A percentile compares a stretch with the other conserved stretches of the same genome.
Evolutionary conservation across 176 grass and related monocot species (phyloP).

Genomic region (Eremochloa ophiuroides): DNA sequence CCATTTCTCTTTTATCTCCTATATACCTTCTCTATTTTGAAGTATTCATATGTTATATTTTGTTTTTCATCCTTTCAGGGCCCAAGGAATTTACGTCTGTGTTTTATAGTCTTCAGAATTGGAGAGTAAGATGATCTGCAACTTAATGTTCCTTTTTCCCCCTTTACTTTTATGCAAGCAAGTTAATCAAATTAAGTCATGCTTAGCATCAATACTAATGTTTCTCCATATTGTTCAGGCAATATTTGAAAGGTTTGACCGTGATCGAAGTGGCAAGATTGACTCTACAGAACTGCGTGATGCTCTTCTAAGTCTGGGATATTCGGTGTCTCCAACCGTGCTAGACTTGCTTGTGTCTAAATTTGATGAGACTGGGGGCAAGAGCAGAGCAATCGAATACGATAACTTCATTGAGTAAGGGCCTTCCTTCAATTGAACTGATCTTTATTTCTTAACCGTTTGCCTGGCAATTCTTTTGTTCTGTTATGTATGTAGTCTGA

Average conservation of each 20-base stretch:
- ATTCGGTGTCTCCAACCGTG: conserved; percentile 72
- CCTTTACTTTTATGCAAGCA: background rate
- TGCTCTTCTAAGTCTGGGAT: conserved; percentile 83
- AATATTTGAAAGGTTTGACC: conserved; percentile 92
- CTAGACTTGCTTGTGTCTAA: conserved; percentile 88
- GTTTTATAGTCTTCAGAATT: conserved; percentile 96
- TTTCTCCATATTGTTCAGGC: too few relatives aligned
- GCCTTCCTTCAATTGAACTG: too few relatives aligned
- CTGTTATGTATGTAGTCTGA: too few relatives aligned
- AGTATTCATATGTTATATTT: background rate
- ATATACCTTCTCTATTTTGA: too few relatives aligned
- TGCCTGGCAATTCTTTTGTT: too few relatives aligned
- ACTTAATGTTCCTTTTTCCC: background rate
- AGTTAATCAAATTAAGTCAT: conserved; percentile 1
- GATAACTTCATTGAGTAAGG: conserved; percentile 99
- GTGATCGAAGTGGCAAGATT: conserved; percentile 85
- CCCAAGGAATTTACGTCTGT: conserved; percentile 88
- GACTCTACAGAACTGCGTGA: conserved; percentile 76
- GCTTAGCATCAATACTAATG: too few relatives aligned
- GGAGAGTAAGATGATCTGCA: conserved; percentile 60
- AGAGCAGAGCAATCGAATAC: conserved; percentile 76
- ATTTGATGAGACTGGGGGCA: conserved; percentile 94
- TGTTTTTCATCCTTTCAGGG: conserved; percentile 37
- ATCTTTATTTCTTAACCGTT: too few relatives aligned
- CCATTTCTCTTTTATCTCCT: background rate